Conservation (phyloP, 108 stramenopile species). For the Cyclostephanos invisitatus region DNA sequence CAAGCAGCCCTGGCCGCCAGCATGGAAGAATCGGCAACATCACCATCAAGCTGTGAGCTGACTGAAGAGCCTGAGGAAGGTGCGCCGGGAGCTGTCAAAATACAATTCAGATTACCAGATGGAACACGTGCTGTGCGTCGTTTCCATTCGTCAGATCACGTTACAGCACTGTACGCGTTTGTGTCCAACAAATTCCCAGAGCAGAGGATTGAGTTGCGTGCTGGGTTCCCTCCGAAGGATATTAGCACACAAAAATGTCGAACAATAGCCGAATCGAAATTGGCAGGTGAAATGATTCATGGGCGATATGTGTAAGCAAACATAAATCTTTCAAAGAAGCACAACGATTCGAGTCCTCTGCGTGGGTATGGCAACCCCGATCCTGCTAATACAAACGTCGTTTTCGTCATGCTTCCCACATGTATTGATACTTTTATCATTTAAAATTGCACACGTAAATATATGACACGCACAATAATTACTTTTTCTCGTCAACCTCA, state of each 20-base stretch:
- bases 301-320: constrained; percentile 47
- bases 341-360: too few relatives aligned
- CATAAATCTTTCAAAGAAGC: too few relatives aligned
- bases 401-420: too few relatives aligned
- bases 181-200: constrained; percentile 47
- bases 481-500: not conserved
- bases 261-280: constrained; percentile 66
- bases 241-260: constrained; percentile 27
- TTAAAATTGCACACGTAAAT: not conserved
- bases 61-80: constrained; percentile 61
- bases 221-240: constrained; percentile 77
- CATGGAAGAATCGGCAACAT: constrained; percentile 40
- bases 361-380: too few relatives aligned
- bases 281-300: constrained; percentile 72
- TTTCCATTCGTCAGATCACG: constrained; percentile 56
- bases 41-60: constrained; percentile 4
- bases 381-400: too few relatives aligned
- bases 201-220: constrained; percentile 57
- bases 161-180: constrained; percentile 58
- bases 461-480: not conserved
- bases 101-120: constrained; percentile 76
- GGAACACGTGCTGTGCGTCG: constrained; percentile 58
- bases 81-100: constrained; percentile 52
- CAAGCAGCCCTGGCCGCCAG: constrained; percentile 76
- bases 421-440: constrained; percentile 1